These are phyloP conservation scores for Amaranthus palmeri DNA, from an alignment of 148 eudicot species.

Conservation along the genomic window DNA sequence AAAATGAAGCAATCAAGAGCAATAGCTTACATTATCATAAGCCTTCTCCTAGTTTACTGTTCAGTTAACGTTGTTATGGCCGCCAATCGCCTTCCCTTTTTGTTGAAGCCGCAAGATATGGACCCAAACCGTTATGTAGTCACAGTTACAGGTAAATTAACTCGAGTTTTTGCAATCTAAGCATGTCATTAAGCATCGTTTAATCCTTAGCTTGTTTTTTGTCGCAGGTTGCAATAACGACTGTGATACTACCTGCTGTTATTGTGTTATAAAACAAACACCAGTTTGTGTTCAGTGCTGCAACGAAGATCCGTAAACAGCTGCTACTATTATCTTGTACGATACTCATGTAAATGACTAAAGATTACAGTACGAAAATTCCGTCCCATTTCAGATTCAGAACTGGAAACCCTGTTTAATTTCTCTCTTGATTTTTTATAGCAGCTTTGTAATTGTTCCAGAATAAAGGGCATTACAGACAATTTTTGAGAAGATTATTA, in stretches of 20 bases:
- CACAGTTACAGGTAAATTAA: slow-evolving; percentile 15
- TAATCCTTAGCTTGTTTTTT: background rate
- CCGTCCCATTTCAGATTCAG: background rate
- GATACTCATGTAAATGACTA: background rate
- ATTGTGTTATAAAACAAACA: slow-evolving; percentile 54
- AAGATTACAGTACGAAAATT: background rate
- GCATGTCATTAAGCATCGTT: background rate
- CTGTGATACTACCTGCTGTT: slow-evolving; percentile 60
- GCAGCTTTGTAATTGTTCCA: too few relatives aligned
- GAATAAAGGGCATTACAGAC: background rate
- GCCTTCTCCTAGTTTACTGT: background rate
- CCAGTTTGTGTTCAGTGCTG: slow-evolving; percentile 61
- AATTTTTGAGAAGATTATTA: slow-evolving; percentile 17
- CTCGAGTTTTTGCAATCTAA: background rate
- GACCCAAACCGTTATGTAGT: slow-evolving; percentile 8
- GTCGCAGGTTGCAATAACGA: slow-evolving; percentile 52
- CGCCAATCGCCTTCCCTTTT: slow-evolving; percentile 17
- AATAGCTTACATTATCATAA: background rate
- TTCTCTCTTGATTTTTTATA: too few relatives aligned
- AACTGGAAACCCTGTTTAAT: background rate
- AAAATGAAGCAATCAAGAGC: slow-evolving; percentile 14
- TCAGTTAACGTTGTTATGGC: slow-evolving; percentile 4
- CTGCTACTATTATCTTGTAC: slow-evolving; percentile 1
- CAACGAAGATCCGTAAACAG: slow-evolving; percentile 31
- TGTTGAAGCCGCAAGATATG: slow-evolving; percentile 11